These are phyloP conservation scores for Henckelia pumila DNA, from an alignment of 257 asterid genomes.

Conservation along the genomic window DNA sequence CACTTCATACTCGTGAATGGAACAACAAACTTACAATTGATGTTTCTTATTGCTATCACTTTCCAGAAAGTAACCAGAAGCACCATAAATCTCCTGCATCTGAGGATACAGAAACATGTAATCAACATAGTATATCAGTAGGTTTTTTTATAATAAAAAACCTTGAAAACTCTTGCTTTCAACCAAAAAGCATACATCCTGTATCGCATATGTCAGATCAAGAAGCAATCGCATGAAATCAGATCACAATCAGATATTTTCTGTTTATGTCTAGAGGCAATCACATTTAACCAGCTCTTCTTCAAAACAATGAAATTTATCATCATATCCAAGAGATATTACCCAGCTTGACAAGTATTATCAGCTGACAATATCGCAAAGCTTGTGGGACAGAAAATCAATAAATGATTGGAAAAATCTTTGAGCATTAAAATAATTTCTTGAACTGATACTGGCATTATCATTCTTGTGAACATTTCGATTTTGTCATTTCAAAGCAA, in stretches of 20 bases:
- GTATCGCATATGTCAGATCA: neutral
- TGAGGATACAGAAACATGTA: constrained; percentile 32
- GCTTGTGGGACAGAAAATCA: neutral
- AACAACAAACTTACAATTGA: constrained; percentile 40
- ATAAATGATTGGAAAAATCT: neutral
- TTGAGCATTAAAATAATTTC: too few relatives aligned
- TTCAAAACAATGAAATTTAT: neutral
- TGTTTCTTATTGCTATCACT: constrained; percentile 42
- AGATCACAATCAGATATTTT: neutral
- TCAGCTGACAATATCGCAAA: neutral
- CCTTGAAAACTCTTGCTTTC: neutral
- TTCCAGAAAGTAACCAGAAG: constrained; percentile 80
- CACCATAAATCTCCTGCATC: constrained; percentile 92
- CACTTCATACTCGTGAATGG: neutral
- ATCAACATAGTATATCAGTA: neutral
- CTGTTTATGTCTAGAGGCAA: neutral
- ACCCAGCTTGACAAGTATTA: neutral
- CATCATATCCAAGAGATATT: neutral
- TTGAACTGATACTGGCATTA: neutral
- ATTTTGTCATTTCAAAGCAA: neutral
- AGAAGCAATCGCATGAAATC: too few relatives aligned
- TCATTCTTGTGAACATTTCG: neutral
- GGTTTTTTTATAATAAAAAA: neutral
- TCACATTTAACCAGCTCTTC: neutral
- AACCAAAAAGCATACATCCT: neutral